Evolutionary conservation across 768 basidiomycete species (phyloP).

Genomic region (Pleurotus tuoliensis): DNA sequence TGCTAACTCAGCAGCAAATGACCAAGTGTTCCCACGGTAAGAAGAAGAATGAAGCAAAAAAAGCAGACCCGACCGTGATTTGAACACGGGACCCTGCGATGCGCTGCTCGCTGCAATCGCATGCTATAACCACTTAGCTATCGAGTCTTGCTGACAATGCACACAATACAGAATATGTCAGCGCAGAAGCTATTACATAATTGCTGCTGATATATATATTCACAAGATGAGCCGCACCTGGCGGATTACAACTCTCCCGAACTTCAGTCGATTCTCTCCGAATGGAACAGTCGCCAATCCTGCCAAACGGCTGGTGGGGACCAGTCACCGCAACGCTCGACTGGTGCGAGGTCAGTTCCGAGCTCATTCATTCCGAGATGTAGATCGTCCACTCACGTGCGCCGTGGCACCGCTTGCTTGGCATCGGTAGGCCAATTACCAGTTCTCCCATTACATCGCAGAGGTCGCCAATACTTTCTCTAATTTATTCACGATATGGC

Average conservation of each 20-base stretch:
- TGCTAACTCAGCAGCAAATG: no score
- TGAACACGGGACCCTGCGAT: constrained; percentile 57
- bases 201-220: background rate
- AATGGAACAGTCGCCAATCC: background rate
- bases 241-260: background rate
- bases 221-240: background rate
- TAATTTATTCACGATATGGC: constrained; percentile 55
- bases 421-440: constrained; percentile 60
- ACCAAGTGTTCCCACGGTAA: no score
- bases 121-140: constrained; percentile 36
- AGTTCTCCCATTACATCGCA: constrained; percentile 73
- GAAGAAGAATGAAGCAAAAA: constrained; percentile 12
- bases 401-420: no score
- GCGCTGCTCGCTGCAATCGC: constrained; percentile 40
- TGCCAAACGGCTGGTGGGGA: constrained; percentile 46
- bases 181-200: background rate
- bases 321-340: constrained; percentile 68
- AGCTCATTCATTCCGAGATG: background rate
- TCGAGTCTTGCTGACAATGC: constrained; percentile 15
- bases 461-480: constrained; percentile 76
- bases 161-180: background rate
- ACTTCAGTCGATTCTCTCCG: constrained; percentile 7
- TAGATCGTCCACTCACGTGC: background rate
- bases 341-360: constrained; percentile 58
- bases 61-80: constrained; percentile 46